Evolutionary conservation across 129 eudicot species (phyloP).

Genomic region (Oenanthe sinensis): DNA sequence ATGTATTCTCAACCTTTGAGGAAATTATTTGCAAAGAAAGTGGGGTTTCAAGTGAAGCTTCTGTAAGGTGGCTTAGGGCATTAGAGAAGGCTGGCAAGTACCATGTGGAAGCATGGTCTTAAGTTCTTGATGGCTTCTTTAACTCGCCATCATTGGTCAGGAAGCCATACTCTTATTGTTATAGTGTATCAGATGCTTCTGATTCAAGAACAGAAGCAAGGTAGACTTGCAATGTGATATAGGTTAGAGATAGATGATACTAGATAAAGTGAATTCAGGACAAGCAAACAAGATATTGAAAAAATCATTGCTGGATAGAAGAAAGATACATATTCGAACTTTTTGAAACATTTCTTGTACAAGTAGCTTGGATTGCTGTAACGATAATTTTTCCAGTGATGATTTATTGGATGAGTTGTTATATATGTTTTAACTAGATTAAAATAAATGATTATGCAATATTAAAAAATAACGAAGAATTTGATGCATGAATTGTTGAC

Average conservation of each 20-base stretch:
- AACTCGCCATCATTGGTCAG: neutral
- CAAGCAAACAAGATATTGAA: too few relatives aligned
- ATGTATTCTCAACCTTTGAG: constrained; percentile 69
- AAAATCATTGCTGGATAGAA: too few relatives aligned
- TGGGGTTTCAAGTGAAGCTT: constrained; percentile 59
- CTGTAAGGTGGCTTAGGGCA: constrained; percentile 68
- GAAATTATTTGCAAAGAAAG: constrained; percentile 61
- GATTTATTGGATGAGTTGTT: neutral
- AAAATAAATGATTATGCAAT: too few relatives aligned
- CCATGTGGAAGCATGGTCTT: constrained; percentile 94
- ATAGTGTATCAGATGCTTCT: neutral
- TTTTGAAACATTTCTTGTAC: neutral
- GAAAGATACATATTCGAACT: neutral
- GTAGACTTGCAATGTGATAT: neutral
- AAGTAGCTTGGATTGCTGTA: neutral
- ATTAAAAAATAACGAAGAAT: too few relatives aligned
- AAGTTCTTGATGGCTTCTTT: neutral
- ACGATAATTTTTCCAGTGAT: neutral
- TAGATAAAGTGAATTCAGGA: neutral
- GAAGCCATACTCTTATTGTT: neutral
- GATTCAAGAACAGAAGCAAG: neutral
- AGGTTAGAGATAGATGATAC: neutral
- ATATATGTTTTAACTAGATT: too few relatives aligned
- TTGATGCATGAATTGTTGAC: too few relatives aligned
- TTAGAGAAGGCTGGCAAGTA: constrained; percentile 92